phyloP scores from a whole-genome alignment of 306 rosid genomes.

The Quercus mongolica region DNA sequence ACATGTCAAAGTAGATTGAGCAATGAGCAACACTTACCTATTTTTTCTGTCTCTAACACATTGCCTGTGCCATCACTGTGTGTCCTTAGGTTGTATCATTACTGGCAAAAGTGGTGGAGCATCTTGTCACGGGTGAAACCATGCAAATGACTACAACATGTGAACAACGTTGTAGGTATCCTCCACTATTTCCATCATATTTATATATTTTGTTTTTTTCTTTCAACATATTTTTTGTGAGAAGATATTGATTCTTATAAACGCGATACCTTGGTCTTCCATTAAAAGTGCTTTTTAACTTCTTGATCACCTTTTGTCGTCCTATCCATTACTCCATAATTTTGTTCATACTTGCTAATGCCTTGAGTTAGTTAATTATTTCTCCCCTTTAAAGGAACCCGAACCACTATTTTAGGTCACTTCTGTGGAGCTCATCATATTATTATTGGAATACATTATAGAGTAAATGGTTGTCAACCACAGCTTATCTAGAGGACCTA shows the following conservation, averaged over 20 bases:
- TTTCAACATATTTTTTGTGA: not conserved
- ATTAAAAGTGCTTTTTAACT: not conserved
- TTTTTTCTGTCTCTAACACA: not conserved
- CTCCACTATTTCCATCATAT: conserved; percentile 25
- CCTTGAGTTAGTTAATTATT: not conserved
- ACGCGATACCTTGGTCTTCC: not conserved
- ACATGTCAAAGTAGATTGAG: conserved; percentile 10
- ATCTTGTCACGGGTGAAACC: conserved; percentile 95
- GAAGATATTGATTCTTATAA: not conserved
- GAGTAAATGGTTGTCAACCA: no score
- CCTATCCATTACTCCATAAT: not conserved
- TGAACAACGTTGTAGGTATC: conserved; percentile 85
- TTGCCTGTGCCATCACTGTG: conserved; percentile 18
- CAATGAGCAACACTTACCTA: not conserved
- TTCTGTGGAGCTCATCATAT: not conserved
- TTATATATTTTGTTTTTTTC: conserved; percentile 5
- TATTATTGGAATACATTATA: not conserved
- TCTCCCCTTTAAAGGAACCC: not conserved
- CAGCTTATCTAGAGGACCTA: no score
- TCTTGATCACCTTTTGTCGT: not conserved
- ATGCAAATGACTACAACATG: conserved; percentile 90
- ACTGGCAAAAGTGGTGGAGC: conserved; percentile 75
- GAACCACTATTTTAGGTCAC: not conserved
- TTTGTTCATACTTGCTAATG: not conserved
- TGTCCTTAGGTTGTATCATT: conserved; percentile 74